phyloP scores from a whole-genome alignment of 495 filamentous ascomycete genomes.

The Pseudomonodictys pantanalensis region DNA sequence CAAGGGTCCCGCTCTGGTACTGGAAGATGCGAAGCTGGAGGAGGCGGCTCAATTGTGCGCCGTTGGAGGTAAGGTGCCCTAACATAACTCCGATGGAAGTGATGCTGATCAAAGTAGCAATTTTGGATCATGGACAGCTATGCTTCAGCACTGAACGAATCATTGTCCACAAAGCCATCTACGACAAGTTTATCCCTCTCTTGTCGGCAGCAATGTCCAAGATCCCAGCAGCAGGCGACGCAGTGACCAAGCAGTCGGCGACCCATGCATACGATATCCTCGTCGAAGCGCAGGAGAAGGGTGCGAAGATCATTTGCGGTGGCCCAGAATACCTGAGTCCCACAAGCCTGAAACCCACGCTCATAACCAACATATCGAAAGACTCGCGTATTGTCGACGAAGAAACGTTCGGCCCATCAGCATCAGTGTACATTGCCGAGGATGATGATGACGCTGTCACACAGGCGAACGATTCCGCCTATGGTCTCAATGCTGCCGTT shows the following conservation, averaged over 20 bases:
- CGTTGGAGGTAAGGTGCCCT: constrained; percentile 36
- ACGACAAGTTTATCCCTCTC: constrained; percentile 58
- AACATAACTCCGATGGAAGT: neutral
- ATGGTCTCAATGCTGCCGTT: constrained; percentile 41
- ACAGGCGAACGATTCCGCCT: constrained; percentile 43
- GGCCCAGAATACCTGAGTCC: constrained; percentile 45
- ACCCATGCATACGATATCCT: constrained; percentile 48
- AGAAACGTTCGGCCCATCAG: constrained; percentile 80
- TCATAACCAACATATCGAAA: constrained; percentile 63
- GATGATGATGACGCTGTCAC: constrained; percentile 36
- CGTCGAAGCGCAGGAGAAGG: constrained; percentile 62
- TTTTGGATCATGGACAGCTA: constrained; percentile 69
- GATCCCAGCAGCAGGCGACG: constrained; percentile 52
- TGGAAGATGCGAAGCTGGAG: constrained; percentile 57
- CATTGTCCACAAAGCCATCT: constrained; percentile 70
- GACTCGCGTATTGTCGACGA: constrained; percentile 78
- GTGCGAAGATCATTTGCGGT: constrained; percentile 63
- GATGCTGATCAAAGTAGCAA: constrained; percentile 33
- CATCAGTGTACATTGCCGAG: constrained; percentile 55
- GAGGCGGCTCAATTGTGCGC: constrained; percentile 52
- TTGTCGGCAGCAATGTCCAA: constrained; percentile 43
- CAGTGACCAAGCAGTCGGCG: constrained; percentile 47
- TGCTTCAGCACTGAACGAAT: constrained; percentile 91
- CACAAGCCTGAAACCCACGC: constrained; percentile 65
- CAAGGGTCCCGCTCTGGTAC: constrained; percentile 56